Conservation (phyloP, 768 basidiomycete species). For the Myochromella boudieri region DNA sequence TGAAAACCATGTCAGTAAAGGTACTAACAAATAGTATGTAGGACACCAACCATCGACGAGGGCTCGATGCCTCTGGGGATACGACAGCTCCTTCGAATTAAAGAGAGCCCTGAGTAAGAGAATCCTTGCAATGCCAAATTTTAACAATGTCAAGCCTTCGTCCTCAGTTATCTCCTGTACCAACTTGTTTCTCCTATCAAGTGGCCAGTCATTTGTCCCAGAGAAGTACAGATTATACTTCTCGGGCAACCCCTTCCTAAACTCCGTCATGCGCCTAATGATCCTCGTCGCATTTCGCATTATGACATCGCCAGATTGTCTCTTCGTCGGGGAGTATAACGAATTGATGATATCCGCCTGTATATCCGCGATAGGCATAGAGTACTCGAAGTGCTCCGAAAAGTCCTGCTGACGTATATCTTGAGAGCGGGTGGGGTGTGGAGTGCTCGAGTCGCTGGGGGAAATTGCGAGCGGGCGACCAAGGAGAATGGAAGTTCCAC, state of each 20-base stretch:
- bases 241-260: slow-evolving; percentile 67
- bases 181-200: slow-evolving; percentile 63
- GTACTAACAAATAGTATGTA: not conserved
- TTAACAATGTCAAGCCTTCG: slow-evolving; percentile 79
- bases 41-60: slow-evolving; percentile 67
- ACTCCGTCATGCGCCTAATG: slow-evolving; percentile 73
- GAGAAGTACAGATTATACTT: slow-evolving; percentile 72
- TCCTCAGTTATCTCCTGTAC: slow-evolving; percentile 78
- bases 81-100: slow-evolving; percentile 70
- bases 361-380: slow-evolving; percentile 75
- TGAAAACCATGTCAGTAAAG: slow-evolving; percentile 23
- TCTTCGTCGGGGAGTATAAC: slow-evolving; percentile 74
- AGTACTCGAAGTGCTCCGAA: slow-evolving; percentile 79
- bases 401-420: slow-evolving; percentile 45
- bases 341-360: slow-evolving; percentile 90
- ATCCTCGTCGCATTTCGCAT: slow-evolving; percentile 79
- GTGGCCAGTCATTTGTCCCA: slow-evolving; percentile 75
- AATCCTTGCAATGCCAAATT: slow-evolving; percentile 80
- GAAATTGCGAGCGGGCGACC: slow-evolving; percentile 83
- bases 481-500: slow-evolving; percentile 84
- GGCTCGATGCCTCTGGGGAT: slow-evolving; percentile 64
- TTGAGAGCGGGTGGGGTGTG: slow-evolving; percentile 57
- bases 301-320: slow-evolving; percentile 64
- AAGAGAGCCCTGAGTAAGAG: slow-evolving; percentile 78
- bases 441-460: slow-evolving; percentile 82